Percentiles rank a stretch among this genome's conserved stretches.
phyloP scores from a whole-genome alignment of 2,329 filamentous ascomycete species.

The Calonectria pseudoreteaudii region DNA sequence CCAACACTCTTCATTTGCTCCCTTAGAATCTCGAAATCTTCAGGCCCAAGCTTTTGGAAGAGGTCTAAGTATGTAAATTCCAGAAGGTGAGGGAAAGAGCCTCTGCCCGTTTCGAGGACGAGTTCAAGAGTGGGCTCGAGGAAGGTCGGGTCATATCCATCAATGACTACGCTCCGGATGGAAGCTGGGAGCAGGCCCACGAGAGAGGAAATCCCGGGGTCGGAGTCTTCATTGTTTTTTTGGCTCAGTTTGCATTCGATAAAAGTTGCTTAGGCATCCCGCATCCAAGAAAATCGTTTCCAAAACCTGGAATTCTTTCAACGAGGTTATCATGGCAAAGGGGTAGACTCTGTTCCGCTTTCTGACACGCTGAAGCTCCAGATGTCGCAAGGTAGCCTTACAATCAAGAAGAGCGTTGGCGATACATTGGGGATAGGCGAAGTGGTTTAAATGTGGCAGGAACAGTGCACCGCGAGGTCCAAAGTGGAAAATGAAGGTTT shows the following conservation, averaged over 20 bases:
- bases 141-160: neutral
- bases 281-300: neutral
- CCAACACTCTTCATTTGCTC: neutral
- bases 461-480: neutral
- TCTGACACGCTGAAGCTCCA: neutral
- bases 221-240: neutral
- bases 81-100: neutral
- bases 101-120: neutral
- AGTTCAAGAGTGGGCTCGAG: neutral
- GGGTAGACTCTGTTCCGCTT: neutral
- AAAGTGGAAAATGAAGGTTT: neutral
- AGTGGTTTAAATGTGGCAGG: neutral
- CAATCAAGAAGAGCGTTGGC: neutral
- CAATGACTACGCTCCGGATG: neutral
- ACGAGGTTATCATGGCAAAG: neutral
- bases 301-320: neutral
- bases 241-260: neutral
- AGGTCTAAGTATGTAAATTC: neutral
- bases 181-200: neutral
- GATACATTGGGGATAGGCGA: neutral
- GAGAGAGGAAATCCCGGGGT: neutral
- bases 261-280: neutral
- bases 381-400: neutral
- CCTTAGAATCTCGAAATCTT: fast-evolving
- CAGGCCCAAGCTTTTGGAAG: neutral